Base-by-base conservation (phyloP, 495 filamentous ascomycete genomes). In the Darksidea phi region DNA sequence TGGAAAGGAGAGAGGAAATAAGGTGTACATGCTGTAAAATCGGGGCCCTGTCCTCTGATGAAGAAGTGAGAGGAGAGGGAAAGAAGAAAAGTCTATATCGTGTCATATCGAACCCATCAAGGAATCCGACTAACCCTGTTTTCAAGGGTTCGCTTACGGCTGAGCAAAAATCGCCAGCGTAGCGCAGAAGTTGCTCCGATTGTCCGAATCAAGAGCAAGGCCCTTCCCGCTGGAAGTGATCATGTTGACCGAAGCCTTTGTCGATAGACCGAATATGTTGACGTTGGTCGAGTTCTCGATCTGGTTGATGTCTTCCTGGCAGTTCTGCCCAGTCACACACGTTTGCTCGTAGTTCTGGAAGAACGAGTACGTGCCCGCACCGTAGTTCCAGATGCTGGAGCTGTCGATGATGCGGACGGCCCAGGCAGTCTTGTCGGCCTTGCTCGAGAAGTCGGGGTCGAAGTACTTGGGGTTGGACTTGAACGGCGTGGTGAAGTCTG, bases 181-280 rank as follows among this genome's bases (percentile, higher is more conserved):
- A 20, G 64, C 72, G 53, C 70, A 71, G 67, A 73, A 76, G 48
- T 72, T 72, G 58, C 64, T 68, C 6, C 67, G 61, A 63, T 76
- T 76, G 57, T 75, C 72, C 12, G 41, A 53, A 50, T 70, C 74
- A 25, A 43, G 45, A 10, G 53, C 54, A 32, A 63, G 49, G 48
- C 67, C 60, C 15, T 63, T 37, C 50, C 66, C 66, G n/a, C 85
- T 76, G 13, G 84, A 69, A 0, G 84, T 87, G 51, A 98, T 77
- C 90, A 97, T 96, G 73, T 89, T 91, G 11, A 81, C 80, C n/a
- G 83, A 79, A 7, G 90, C 93, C 76, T 95, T 93, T 23, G 94
- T 97, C 78, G 83, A 91, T 32, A 97, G 70, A 17, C 85, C 91
- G 68, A 86, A 93, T 32, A 96, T 71, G 60, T 86, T 81, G 32